A percentile compares a stretch with the other conserved stretches of the same genome.
Evolutionary conservation across 2,329 filamentous ascomycete species (phyloP).

Genomic region (Botrytis porri): DNA sequence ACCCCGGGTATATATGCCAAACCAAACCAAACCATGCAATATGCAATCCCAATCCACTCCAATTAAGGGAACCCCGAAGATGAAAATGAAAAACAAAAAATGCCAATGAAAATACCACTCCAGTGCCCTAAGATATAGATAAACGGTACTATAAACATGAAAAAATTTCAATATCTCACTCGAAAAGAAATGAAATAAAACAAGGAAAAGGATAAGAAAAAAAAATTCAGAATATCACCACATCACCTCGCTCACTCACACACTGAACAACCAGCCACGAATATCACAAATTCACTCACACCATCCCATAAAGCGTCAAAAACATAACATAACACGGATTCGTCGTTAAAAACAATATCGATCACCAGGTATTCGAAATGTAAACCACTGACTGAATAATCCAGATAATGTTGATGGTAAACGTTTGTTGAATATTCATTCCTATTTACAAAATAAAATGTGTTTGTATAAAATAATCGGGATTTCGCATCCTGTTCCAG

Average conservation of each 20-base stretch:
- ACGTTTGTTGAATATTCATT: conserved; percentile 2
- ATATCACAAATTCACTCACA: background rate
- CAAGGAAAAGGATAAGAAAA: background rate
- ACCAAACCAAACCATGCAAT: background rate
- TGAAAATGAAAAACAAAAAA: background rate
- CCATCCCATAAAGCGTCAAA: background rate
- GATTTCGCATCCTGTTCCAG: background rate
- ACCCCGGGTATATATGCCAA: background rate
- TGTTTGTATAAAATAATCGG: conserved; percentile 14
- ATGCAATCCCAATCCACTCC: background rate
- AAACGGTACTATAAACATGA: background rate
- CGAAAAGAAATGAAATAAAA: background rate
- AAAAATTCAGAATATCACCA: background rate
- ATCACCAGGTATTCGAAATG: background rate
- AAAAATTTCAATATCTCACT: background rate
- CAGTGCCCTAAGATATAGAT: background rate
- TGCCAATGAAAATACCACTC: background rate
- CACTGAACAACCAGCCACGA: background rate
- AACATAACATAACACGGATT: background rate
- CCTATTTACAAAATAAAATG: conserved; percentile 12
- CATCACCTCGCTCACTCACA: background rate
- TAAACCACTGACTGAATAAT: background rate
- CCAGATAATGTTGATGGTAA: background rate
- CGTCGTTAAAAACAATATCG: background rate
- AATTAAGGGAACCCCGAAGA: background rate